Base-by-base conservation (phyloP, 164 flowering plant species). In the Tinospora cordifolia region DNA sequence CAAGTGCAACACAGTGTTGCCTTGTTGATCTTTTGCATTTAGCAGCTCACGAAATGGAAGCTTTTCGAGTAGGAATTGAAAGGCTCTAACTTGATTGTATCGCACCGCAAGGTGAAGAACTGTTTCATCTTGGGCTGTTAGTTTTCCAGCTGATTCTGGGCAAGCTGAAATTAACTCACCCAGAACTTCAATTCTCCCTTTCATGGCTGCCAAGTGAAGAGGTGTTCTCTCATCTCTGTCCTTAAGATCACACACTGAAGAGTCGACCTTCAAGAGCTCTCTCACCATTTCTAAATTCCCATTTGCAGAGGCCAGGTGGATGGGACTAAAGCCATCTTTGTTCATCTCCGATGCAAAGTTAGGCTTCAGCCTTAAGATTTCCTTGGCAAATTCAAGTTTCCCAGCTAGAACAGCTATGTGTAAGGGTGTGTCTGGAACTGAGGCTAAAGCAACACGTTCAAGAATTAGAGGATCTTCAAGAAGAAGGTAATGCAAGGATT, bases 1-100 rank as follows among this genome's bases (percentile, higher is more conserved):
- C 19, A 68, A 15, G 26, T 62, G 63, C 68, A 63, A 68, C 8
- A 68, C 27, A 27, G 49, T 74, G 26, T 74, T 63, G 19, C 76
- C 76, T n/a, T 74, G 54, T 22, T 65, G 62, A 51, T 74, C 72
- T 54, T 54, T 54, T n/a, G 60, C 64, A n/a, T 69, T 22, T 40
- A 47, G n/a, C 54, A 38, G 10, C 21, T 54, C 60, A 54, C n/a
- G 60, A 54, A 51, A 54, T 21, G 22, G 3, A 4, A 69, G 8
- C 38, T 49, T 34, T 12, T 59, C 66, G 11, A 62, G 0, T 40
- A 75, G 14, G 22, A 67, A 13, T 58, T 44, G 47, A 6, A 75
- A 63, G 22, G 62, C 68, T 49, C 63, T 68, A n/a, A 68, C 47
- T 57, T 40, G 11, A 10, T 51, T 54, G 39, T 62, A 8, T n/a